phyloP scores from a whole-genome alignment of 2,329 filamentous ascomycete species.

The Penicillium palitans region DNA sequence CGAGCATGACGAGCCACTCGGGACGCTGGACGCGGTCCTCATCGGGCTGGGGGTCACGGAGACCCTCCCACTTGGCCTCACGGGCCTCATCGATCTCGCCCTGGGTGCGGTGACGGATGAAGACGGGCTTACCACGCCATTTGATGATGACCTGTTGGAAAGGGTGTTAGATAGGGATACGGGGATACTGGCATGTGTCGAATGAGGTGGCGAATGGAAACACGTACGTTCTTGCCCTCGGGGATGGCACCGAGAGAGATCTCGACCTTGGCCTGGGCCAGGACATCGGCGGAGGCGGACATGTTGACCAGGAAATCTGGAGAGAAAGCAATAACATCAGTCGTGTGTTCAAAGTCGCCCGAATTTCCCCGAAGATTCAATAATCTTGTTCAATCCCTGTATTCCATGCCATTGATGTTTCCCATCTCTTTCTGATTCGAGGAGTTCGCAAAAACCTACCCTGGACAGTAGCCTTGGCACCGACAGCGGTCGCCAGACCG shows the following conservation, averaged over 20 bases:
- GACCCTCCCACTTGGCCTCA: constrained; percentile 73
- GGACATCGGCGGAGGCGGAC: constrained; percentile 96
- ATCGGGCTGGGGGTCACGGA: constrained; percentile 91
- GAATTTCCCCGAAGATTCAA: constrained; percentile 2
- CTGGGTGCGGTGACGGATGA: constrained; percentile 96
- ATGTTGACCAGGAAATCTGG: constrained; percentile 99
- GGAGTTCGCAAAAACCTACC: constrained; percentile 60
- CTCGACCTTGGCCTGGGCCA: constrained; percentile 99
- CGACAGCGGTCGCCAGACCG: constrained; percentile 86
- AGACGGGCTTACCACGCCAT: constrained; percentile 99
- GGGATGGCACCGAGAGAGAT: constrained; percentile 89
- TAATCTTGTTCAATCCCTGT: constrained; percentile 1
- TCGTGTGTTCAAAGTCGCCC: constrained; percentile 7
- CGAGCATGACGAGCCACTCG: constrained; percentile 98
- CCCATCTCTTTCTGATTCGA: constrained; percentile 7
- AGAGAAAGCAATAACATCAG: constrained; percentile 30
- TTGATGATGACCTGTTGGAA: constrained; percentile 85
- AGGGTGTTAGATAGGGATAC: constrained; percentile 18
- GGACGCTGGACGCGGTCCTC: constrained; percentile 94
- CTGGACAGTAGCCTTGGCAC: constrained; percentile 97
- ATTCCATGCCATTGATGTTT: background rate
- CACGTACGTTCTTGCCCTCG: constrained; percentile 96
- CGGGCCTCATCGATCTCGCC: constrained; percentile 95
- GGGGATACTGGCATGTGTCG: background rate
- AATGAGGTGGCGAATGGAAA: background rate